Evolutionary conservation across 805 yeast species (phyloP), one percentile per base, ranked within the genome.

Genomic region (Candida fluviatilis): DNA sequence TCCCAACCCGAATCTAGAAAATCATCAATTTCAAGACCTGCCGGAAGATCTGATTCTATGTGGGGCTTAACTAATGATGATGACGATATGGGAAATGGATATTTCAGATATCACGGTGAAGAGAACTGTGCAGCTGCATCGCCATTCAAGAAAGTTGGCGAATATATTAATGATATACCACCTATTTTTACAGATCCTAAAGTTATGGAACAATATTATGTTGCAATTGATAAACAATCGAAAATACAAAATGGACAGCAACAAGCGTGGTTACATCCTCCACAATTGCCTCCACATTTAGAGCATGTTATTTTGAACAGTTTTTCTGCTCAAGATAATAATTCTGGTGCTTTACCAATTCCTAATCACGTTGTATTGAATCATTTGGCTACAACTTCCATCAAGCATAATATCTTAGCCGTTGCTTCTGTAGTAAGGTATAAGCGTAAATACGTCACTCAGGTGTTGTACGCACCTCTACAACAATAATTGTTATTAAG

Each of bases 311-410:
- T 93, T 39, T 73, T 91, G 54, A 91, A 91, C 65, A 80, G 81
- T 48, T 83, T 63, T 53, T 66, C 64, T 48, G 87, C 82, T 49
- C 75, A 71, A 49, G 89, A 84, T 52, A 91, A 89, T 58, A 85
- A 84, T 50, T 76, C 86, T 27, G 95, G 95, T 39, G 95, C 95
- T 1, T 66, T 89, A 49, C 93, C 95, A 7, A 88, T 89, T 40
- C 98, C 98, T 11, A 88, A 90, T 56, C 97, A 90, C 57, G 98
- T 90, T 40, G 95, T 90, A 17, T 68, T 90, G 51, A 90, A 90
- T 57, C 98, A 90, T 60, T 69, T 90, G 60, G 96, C 96, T n/a
- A 90, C 97, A 5, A 88, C 96, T 8, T 82, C 93, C 47, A 90
- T 90, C 52, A 88, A 90, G 55, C 96, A 90, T 55, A 89, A 88